phyloP scores from a whole-genome alignment of 495 filamentous ascomycete species.

The Penicillium tannophilum region DNA sequence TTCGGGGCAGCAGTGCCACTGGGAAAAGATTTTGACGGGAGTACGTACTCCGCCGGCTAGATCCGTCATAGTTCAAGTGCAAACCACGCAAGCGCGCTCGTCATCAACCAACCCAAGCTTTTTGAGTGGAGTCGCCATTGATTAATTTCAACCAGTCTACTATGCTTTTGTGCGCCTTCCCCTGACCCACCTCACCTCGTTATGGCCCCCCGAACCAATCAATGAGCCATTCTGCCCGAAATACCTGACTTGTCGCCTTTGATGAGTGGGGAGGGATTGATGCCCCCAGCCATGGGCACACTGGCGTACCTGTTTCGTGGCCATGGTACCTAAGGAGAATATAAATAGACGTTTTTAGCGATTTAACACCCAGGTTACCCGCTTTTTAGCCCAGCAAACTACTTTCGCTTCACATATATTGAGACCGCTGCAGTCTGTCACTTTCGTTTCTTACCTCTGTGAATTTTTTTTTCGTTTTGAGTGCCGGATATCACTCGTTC shows the following conservation, averaged over 20 bases:
- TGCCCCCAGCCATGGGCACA: constrained; percentile 13
- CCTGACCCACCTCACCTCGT: constrained; percentile 8
- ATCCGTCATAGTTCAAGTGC: constrained; percentile 15
- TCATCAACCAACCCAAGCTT: constrained; percentile 29
- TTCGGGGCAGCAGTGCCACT: not conserved
- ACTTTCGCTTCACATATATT: constrained; percentile 2
- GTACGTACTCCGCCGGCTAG: constrained; percentile 24
- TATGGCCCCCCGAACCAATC: constrained; percentile 17
- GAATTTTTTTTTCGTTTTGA: constrained; percentile 6
- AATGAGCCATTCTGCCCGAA: not conserved
- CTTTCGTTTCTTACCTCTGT: constrained; percentile 5
- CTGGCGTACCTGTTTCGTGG: constrained; percentile 14
- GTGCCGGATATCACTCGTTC: not conserved
- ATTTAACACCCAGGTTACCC: constrained; percentile 1
- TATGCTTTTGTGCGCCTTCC: constrained; percentile 3
- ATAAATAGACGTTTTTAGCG: constrained; percentile 16
- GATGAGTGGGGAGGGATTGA: constrained; percentile 6
- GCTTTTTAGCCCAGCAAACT: constrained; percentile 2
- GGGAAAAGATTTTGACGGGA: constrained; percentile 12
- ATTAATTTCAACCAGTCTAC: constrained; percentile 1
- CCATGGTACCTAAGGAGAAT: constrained; percentile 9
- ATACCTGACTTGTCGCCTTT: constrained; percentile 11
- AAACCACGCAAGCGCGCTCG: constrained; percentile 31
- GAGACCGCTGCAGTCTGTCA: not conserved
- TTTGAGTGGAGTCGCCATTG: constrained; percentile 16